phyloP scores from a whole-genome alignment of 1,139 yeast species.

The Magnusiomyces paraingens region DNA sequence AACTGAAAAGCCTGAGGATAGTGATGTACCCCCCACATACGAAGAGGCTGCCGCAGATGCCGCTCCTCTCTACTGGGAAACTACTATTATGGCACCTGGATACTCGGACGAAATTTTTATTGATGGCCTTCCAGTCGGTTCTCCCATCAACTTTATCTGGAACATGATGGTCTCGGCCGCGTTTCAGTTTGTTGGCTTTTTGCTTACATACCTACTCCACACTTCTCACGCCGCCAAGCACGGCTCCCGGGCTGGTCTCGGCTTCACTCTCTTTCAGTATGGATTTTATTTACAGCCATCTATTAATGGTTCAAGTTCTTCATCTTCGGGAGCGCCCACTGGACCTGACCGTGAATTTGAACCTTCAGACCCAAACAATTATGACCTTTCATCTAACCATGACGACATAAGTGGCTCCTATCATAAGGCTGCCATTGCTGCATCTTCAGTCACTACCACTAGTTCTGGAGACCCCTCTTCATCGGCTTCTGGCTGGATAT shows the following conservation, averaged over 20 bases:
- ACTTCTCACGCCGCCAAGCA: conserved; percentile 97
- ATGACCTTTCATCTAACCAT: conserved; percentile 27
- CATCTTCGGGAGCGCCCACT: conserved; percentile 22
- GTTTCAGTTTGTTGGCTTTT: conserved; percentile 89
- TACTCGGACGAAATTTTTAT: conserved; percentile 83
- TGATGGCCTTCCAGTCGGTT: conserved; percentile 96
- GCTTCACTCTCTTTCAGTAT: conserved; percentile 71
- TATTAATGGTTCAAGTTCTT: not conserved
- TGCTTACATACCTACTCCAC: conserved; percentile 82
- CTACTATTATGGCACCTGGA: conserved; percentile 76
- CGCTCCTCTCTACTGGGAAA: conserved; percentile 96
- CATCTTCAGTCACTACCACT: conserved; percentile 37
- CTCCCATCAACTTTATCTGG: conserved; percentile 81
- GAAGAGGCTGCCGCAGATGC: conserved; percentile 95
- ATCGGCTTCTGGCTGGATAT: conserved; percentile 28
- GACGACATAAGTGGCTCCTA: conserved; percentile 30
- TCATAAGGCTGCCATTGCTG: conserved; percentile 18
- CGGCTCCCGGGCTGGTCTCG: conserved; percentile 91
- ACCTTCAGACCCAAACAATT: conserved; percentile 37
- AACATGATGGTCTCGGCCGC: conserved; percentile 80
- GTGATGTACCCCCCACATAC: conserved; percentile 76
- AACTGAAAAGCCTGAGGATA: conserved; percentile 36
- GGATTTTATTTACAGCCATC: conserved; percentile 69
- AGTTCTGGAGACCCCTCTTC: conserved; percentile 19
- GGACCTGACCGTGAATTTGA: conserved; percentile 39